These are phyloP conservation scores for Chenopodium suecicum DNA, from an alignment of 148 eudicot genomes.

Conservation along the genomic window DNA sequence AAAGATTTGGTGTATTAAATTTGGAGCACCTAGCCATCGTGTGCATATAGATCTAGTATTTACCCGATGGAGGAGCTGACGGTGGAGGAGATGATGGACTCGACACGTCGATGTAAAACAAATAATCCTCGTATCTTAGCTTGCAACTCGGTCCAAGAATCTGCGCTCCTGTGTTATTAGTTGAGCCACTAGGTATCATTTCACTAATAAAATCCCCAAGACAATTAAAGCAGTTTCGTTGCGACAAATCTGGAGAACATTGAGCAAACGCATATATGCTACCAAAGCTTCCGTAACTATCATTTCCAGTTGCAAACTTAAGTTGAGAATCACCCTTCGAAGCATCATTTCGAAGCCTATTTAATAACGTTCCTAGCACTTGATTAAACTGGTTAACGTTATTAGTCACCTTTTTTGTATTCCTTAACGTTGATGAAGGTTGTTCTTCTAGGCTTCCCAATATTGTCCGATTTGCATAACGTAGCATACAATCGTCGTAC, in stretches of 20 bases:
- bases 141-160: constrained; percentile 28
- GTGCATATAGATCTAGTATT: too few species aligned
- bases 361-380: constrained; percentile 13
- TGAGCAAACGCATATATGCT: constrained; percentile 21
- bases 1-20: too few species aligned
- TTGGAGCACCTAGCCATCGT: too few species aligned
- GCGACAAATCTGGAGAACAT: constrained; percentile 29
- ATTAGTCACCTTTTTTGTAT: neutral
- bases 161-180: neutral
- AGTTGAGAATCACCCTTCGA: constrained; percentile 20
- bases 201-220: neutral
- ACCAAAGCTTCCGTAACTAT: neutral
- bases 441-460: constrained; percentile 2
- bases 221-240: constrained; percentile 19
- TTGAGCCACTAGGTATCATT: constrained; percentile 2
- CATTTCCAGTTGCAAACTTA: constrained; percentile 29
- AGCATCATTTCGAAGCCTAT: constrained; percentile 2
- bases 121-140: constrained; percentile 24
- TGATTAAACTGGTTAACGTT: constrained; percentile 11
- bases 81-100: neutral
- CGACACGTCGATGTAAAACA: neutral
- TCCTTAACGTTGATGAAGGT: neutral
- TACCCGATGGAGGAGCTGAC: neutral
- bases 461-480: constrained; percentile 10
- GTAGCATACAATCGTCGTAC: constrained; percentile 32